Conservation (phyloP, 768 basidiomycete species). For the Lenzites betulinus region DNA sequence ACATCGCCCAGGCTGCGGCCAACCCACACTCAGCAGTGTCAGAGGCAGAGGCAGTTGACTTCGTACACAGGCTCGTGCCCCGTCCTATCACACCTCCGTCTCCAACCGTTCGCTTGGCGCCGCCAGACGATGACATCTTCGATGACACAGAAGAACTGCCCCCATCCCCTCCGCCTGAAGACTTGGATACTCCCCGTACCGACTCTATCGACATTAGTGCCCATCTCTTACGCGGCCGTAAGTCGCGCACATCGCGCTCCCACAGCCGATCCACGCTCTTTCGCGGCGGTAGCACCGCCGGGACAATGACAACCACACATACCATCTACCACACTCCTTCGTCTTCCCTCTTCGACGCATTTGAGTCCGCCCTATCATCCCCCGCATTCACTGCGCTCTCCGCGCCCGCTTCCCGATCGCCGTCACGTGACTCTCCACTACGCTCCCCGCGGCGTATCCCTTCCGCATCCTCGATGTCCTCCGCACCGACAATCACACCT, state of each 20-base stretch:
- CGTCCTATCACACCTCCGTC: conserved; percentile 23
- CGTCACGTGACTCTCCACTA: conserved; percentile 19
- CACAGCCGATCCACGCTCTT: conserved; percentile 44
- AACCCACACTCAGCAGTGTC: conserved; percentile 35
- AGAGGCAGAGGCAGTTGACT: conserved; percentile 48
- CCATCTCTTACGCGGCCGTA: conserved; percentile 31
- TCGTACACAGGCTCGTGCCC: conserved; percentile 63
- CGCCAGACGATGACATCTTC: neutral
- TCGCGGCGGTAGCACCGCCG: conserved; percentile 48
- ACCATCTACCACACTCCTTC: conserved; percentile 79
- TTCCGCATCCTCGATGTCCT: conserved; percentile 44
- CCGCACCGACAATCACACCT: conserved; percentile 60
- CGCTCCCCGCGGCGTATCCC: conserved; percentile 34
- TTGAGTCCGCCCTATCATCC: conserved; percentile 61
- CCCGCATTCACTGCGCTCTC: conserved; percentile 42
- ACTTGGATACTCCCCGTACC: conserved; percentile 28
- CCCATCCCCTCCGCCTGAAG: conserved; percentile 25
- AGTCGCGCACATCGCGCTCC: conserved; percentile 46
- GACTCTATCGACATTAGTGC: conserved; percentile 36
- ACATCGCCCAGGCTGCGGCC: conserved; percentile 40
- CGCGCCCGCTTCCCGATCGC: conserved; percentile 25
- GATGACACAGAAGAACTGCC: neutral
- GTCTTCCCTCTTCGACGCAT: conserved; percentile 71
- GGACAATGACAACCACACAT: conserved; percentile 56
- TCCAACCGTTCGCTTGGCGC: conserved; percentile 16